Conservation (phyloP, 2,329 filamentous ascomycete species). For the Zymoseptoria brevis region DNA sequence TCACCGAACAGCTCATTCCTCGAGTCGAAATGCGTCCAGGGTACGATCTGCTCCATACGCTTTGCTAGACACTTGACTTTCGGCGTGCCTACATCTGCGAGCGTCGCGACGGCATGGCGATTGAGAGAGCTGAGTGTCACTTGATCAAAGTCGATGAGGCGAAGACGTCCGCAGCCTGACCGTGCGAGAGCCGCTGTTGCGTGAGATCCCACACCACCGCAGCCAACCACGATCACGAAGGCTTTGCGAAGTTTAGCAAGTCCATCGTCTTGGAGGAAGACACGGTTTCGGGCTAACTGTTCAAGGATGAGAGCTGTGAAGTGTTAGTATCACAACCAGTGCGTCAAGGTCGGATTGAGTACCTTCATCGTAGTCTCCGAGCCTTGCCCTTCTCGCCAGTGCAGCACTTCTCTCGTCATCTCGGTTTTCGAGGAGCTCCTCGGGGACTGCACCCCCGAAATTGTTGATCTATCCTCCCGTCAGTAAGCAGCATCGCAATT, state of each 20-base stretch:
- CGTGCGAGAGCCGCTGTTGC: conserved; percentile 77
- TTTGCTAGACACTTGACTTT: conserved; percentile 82
- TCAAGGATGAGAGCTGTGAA: conserved; percentile 76
- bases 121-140: conserved; percentile 92
- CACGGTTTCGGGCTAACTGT: conserved; percentile 85
- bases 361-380: conserved; percentile 59
- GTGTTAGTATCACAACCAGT: conserved; percentile 2
- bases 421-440: conserved; percentile 32
- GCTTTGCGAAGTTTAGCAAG: conserved; percentile 69
- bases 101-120: conserved; percentile 87
- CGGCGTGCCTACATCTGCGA: conserved; percentile 84
- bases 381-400: conserved; percentile 52
- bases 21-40: conserved; percentile 87
- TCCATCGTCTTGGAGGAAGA: conserved; percentile 79
- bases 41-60: conserved; percentile 74
- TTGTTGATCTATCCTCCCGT: conserved; percentile 48
- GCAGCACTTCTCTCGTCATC: conserved; percentile 53
- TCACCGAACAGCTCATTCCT: conserved; percentile 75
- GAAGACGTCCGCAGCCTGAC: conserved; percentile 79
- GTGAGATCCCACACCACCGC: conserved; percentile 91
- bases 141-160: conserved; percentile 94
- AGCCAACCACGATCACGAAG: conserved; percentile 84
- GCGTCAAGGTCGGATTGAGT: conserved; percentile 1
- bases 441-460: conserved; percentile 47
- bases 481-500: conserved; percentile 28